Evolutionary conservation across 169 alveolate genomes (phyloP).

Genomic region (Plasmodium gallinaceum): DNA sequence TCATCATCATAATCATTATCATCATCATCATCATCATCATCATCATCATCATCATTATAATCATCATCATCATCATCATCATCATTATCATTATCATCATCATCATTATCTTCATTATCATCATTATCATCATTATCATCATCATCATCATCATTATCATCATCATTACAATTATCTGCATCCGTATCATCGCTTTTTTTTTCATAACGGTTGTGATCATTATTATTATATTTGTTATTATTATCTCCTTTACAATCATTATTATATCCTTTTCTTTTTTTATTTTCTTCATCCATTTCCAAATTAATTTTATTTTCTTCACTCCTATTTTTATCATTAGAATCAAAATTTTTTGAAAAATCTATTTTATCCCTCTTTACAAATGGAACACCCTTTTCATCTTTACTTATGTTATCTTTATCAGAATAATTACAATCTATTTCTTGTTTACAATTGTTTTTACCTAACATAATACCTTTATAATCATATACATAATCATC

Average conservation of each 20-base stretch:
- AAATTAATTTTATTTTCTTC: neutral
- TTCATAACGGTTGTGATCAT: too few species aligned
- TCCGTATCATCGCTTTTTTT: neutral
- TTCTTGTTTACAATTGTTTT: slow-evolving; percentile 18
- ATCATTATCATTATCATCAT: slow-evolving; percentile 4
- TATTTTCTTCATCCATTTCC: neutral
- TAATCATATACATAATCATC: too few species aligned
- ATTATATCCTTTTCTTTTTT: neutral
- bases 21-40: neutral
- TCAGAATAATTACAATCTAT: neutral
- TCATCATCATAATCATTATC: slow-evolving; percentile 2
- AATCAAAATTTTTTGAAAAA: neutral
- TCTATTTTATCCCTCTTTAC: neutral
- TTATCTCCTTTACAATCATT: neutral
- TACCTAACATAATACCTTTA: too few species aligned
- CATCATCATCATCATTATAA: neutral
- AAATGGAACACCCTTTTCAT: neutral
- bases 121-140: slow-evolving; percentile 6
- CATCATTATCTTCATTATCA: neutral
- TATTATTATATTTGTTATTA: too few species aligned
- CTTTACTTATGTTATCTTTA: neutral
- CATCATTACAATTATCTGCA: neutral
- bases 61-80: neutral
- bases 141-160: neutral
- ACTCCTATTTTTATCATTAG: neutral